These are phyloP conservation scores for Nakazawaea holstii DNA, from an alignment of 805 yeast genomes.

Conservation along the genomic window DNA sequence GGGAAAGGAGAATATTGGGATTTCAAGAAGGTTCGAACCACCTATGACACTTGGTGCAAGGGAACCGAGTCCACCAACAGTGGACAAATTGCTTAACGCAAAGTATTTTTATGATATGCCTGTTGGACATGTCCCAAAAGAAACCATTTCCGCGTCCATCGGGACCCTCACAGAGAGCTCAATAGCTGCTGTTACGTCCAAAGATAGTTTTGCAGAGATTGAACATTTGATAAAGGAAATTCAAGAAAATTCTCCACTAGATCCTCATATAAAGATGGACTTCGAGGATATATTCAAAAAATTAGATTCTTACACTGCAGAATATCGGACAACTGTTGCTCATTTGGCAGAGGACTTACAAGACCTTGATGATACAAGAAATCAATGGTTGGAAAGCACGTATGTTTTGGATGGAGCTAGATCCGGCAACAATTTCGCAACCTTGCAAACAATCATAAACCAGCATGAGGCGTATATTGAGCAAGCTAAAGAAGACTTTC, in stretches of 20 bases:
- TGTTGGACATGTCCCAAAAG: neutral
- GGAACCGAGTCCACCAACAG: no score
- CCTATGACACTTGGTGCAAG: no score
- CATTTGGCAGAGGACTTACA: neutral
- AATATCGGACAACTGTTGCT: neutral
- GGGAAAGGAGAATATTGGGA: neutral
- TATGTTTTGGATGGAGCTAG: conserved; percentile 1
- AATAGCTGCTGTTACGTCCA: no score
- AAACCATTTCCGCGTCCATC: no score
- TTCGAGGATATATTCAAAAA: neutral
- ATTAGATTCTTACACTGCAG: neutral
- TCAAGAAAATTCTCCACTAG: neutral
- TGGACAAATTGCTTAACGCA: no score
- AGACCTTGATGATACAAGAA: conserved; percentile 4
- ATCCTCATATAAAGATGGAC: neutral
- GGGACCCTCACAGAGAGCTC: no score
- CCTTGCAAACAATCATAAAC: neutral
- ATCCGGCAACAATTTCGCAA: neutral
- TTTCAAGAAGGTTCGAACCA: neutral
- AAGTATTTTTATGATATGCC: neutral
- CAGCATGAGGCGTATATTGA: conserved; percentile 6
- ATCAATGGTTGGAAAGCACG: conserved; percentile 5
- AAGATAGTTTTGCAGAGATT: neutral
- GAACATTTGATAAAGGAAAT: neutral
- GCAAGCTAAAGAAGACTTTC: conserved; percentile 1